These are phyloP conservation scores for Annulohypoxylon truncatum DNA, from an alignment of 2,329 filamentous ascomycete species.

Conservation along the genomic window DNA sequence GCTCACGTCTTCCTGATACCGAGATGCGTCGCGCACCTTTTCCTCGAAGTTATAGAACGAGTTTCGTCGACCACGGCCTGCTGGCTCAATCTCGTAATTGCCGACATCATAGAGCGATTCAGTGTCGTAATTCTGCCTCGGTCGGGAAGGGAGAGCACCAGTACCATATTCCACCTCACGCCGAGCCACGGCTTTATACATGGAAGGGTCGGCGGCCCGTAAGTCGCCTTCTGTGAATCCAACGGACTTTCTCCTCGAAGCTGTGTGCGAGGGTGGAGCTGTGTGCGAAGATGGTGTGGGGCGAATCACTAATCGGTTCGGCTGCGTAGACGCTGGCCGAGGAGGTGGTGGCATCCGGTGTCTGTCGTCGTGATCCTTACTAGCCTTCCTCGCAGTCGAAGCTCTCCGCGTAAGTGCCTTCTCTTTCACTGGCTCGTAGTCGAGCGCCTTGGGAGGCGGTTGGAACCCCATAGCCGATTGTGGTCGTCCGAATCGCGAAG, in stretches of 20 bases:
- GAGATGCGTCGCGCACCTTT: conserved; percentile 57
- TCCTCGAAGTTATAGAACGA: conserved; percentile 56
- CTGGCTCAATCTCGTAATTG: conserved; percentile 41
- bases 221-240: conserved; percentile 46
- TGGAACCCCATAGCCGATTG: conserved; percentile 57
- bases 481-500: conserved; percentile 51
- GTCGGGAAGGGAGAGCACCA: conserved; percentile 39
- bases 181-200: conserved; percentile 40
- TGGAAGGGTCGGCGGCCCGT: conserved; percentile 34
- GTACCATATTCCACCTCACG: conserved; percentile 48
- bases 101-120: conserved; percentile 37
- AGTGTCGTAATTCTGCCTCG: conserved; percentile 42
- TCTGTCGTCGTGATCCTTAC: conserved; percentile 58
- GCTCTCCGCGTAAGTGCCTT: conserved; percentile 54
- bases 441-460: conserved; percentile 53
- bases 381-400: conserved; percentile 54
- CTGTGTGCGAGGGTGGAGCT: conserved; percentile 35
- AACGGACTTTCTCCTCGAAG: conserved; percentile 46
- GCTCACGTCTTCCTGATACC: conserved; percentile 66
- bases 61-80: conserved; percentile 49
- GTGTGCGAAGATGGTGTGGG: conserved; percentile 45
- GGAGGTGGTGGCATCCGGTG: conserved; percentile 63
- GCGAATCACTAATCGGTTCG: conserved; percentile 48
- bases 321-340: conserved; percentile 53
- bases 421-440: conserved; percentile 56